A percentile compares a stretch with the other conserved stretches of the same genome.
Conservation (phyloP, 2,329 filamentous ascomycete species). For the Sporothrix brasiliensis region DNA sequence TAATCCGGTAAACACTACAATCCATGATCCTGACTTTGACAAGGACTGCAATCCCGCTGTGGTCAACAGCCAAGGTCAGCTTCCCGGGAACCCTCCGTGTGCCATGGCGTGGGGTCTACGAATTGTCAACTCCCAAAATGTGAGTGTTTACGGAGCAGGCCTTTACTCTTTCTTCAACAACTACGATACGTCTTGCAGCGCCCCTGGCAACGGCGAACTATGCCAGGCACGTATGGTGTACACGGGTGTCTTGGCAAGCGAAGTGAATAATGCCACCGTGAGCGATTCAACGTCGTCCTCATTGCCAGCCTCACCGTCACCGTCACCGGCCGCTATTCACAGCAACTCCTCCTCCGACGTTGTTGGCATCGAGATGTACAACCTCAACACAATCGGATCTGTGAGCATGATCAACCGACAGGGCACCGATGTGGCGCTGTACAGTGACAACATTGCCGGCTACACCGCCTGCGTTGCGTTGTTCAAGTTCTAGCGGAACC, state of each 20-base stretch:
- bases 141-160: slow-evolving; percentile 62
- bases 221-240: slow-evolving; percentile 49
- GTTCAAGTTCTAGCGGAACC: slow-evolving; percentile 36
- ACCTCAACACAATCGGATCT: slow-evolving; percentile 52
- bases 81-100: slow-evolving; percentile 46
- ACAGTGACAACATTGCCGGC: slow-evolving; percentile 36
- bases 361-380: slow-evolving; percentile 44
- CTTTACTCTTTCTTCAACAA: slow-evolving; percentile 64
- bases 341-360: slow-evolving; percentile 29
- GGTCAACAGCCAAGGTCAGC: neutral
- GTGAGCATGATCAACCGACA: slow-evolving; percentile 36
- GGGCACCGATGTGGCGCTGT: slow-evolving; percentile 35
- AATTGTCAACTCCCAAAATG: slow-evolving; percentile 55
- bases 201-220: slow-evolving; percentile 44
- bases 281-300: neutral
- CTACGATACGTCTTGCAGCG: slow-evolving; percentile 52
- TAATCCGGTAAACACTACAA: slow-evolving; percentile 42
- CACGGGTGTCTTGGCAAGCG: slow-evolving; percentile 39
- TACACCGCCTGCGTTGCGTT: slow-evolving; percentile 38
- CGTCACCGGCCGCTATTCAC: slow-evolving; percentile 38
- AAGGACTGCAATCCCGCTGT: slow-evolving; percentile 44
- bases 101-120: slow-evolving; percentile 66
- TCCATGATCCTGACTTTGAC: slow-evolving; percentile 55
- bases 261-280: slow-evolving; percentile 5
- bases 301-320: slow-evolving; percentile 12